Percentiles rank a stretch among this genome's conserved stretches.
phyloP scores from a whole-genome alignment of 192 early-diverging fungal species.

The Podila minutissima region DNA sequence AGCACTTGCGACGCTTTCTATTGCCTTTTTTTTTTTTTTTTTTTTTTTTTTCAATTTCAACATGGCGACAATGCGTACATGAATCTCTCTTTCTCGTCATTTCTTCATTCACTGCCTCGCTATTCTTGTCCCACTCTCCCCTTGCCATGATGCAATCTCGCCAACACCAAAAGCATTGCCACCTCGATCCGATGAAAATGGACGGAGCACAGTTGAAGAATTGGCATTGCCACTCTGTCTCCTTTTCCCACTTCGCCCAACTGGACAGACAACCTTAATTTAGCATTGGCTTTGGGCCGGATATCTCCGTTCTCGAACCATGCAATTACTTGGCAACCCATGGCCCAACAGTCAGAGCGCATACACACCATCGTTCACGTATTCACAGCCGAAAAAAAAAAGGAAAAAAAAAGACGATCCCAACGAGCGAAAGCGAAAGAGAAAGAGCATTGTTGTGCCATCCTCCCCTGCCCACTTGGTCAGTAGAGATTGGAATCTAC shows the following conservation, averaged over 20 bases:
- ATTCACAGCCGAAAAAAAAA: neutral
- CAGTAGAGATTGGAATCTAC: neutral
- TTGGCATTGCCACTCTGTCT: neutral
- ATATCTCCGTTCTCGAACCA: neutral
- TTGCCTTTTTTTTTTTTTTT: too few species aligned
- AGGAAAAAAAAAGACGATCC: neutral
- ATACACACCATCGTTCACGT: neutral
- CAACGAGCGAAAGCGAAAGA: neutral
- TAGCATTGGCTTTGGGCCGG: slow-evolving; percentile 10
- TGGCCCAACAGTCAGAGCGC: neutral
- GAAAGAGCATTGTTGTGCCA: neutral
- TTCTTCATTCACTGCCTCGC: neutral
- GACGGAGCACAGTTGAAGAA: neutral
- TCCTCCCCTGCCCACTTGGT: neutral
- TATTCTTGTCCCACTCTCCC: neutral
- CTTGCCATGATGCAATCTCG: neutral
- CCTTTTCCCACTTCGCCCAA: neutral
- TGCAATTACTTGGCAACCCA: neutral
- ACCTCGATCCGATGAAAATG: neutral
- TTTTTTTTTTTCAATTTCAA: neutral
- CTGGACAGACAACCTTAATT: neutral
- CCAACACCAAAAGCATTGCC: neutral
- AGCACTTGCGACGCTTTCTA: neutral
- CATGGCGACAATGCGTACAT: neutral
- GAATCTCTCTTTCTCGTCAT: neutral